phyloP scores from a whole-genome alignment of 2,329 filamentous ascomycete genomes.

The Diaporthe destruens region DNA sequence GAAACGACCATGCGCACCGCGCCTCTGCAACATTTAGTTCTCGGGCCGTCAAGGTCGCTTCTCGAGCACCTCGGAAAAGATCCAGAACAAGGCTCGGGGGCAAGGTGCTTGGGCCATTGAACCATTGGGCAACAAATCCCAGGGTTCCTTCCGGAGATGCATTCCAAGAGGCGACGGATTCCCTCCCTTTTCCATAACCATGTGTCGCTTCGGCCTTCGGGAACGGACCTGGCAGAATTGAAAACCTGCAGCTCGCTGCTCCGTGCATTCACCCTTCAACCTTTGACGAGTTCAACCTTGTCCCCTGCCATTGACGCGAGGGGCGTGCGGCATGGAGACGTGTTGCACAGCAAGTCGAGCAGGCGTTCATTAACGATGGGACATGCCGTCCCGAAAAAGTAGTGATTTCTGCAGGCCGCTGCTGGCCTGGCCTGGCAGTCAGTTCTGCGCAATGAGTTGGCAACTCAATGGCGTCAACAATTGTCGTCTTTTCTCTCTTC shows the following conservation, averaged over 20 bases:
- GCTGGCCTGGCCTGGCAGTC: not conserved
- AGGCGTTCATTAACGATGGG: constrained; percentile 21
- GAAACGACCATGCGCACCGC: constrained; percentile 9
- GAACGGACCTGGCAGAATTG: constrained; percentile 29
- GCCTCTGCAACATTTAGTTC: constrained; percentile 2
- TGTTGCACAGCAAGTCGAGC: constrained; percentile 39
- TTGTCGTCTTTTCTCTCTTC: not conserved
- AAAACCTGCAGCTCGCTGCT: constrained; percentile 35
- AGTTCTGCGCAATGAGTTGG: constrained; percentile 19
- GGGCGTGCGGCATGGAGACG: constrained; percentile 36
- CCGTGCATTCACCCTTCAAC: constrained; percentile 24
- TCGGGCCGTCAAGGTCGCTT: not conserved
- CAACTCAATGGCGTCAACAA: constrained; percentile 10
- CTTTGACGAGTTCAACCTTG: constrained; percentile 29
- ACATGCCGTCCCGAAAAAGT: constrained; percentile 24
- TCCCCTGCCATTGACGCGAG: constrained; percentile 17
- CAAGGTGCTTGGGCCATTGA: constrained; percentile 1
- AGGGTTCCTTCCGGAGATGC: not conserved
- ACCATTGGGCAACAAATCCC: not conserved
- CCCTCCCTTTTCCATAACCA: not conserved
- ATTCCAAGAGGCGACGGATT: not conserved
- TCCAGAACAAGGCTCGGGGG: not conserved
- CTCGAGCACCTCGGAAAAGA: constrained; percentile 7
- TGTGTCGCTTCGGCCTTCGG: constrained; percentile 32
- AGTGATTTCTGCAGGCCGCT: constrained; percentile 11